Conservation (phyloP, 1,284 basidiomycete genomes). For the Cryptococcus amylolentus region DNA sequence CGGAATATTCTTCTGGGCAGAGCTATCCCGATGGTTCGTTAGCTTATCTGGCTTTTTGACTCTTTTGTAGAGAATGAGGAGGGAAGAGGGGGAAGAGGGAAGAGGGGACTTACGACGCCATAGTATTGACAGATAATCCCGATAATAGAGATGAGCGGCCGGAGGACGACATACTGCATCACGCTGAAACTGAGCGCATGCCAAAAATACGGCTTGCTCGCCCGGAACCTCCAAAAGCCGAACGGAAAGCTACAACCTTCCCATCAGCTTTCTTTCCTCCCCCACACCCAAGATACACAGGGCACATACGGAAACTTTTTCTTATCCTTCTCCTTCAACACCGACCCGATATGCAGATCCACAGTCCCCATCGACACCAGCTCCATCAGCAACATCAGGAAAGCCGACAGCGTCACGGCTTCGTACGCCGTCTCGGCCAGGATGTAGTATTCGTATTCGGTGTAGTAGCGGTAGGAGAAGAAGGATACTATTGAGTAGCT, state of each 20-base stretch:
- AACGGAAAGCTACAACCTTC: constrained; percentile 55
- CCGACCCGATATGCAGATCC: constrained; percentile 61
- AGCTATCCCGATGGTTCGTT: constrained; percentile 8
- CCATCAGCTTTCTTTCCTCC: background rate
- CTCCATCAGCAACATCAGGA: constrained; percentile 68
- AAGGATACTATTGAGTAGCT: constrained; percentile 78
- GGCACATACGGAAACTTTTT: constrained; percentile 68
- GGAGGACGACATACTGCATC: constrained; percentile 71
- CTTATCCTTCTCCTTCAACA: constrained; percentile 76
- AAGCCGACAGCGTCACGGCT: constrained; percentile 35
- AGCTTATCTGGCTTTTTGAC: background rate
- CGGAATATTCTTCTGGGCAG: constrained; percentile 54
- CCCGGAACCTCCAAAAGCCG: constrained; percentile 58
- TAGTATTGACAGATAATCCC: constrained; percentile 70
- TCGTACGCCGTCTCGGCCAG: constrained; percentile 56
- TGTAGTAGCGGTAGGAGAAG: constrained; percentile 80
- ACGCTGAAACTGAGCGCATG: constrained; percentile 66
- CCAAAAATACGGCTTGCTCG: constrained; percentile 86
- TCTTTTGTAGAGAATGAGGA: background rate
- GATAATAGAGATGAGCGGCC: constrained; percentile 65
- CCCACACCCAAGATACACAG: background rate
- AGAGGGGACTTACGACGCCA: constrained; percentile 60
- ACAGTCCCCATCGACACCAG: constrained; percentile 68
- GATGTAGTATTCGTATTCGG: constrained; percentile 58
- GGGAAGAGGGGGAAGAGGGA: background rate